Evolutionary conservation across 129 eudicot genomes (phyloP).

Genomic region (Helichrysum umbraculigerum): DNA sequence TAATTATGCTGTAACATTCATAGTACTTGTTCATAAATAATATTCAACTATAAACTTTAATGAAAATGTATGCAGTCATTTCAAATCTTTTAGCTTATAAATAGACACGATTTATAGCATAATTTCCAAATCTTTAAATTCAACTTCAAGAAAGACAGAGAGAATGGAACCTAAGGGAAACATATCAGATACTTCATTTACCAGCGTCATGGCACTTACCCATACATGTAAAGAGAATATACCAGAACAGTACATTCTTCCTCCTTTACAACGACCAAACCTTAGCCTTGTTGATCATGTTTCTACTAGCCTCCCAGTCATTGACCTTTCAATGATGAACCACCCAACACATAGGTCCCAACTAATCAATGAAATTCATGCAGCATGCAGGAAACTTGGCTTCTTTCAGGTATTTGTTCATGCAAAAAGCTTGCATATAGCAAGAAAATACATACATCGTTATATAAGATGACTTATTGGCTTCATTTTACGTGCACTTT

Average conservation of each 20-base stretch:
- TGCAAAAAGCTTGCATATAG: not conserved
- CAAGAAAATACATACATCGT: constrained; percentile 12
- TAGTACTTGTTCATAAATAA: constrained; percentile 25
- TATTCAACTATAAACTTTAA: constrained; percentile 20
- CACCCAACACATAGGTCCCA: constrained; percentile 43
- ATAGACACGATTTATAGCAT: constrained; percentile 18
- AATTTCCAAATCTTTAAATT: constrained; percentile 7
- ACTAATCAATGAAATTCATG: constrained; percentile 36
- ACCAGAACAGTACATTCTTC: constrained; percentile 51
- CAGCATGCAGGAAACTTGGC: constrained; percentile 66
- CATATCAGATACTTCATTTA: constrained; percentile 38
- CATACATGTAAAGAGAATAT: constrained; percentile 38
- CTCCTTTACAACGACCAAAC: constrained; percentile 49
- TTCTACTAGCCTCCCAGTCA: constrained; percentile 39
- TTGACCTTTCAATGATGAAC: constrained; percentile 49
- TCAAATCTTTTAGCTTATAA: constrained; percentile 34
- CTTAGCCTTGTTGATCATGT: constrained; percentile 7
- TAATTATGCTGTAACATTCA: constrained; percentile 24
- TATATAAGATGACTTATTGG: constrained; percentile 15
- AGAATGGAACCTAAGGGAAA: constrained; percentile 40
- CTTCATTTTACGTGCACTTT: constrained; percentile 19
- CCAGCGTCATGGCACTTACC: constrained; percentile 49
- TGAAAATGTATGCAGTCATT: constrained; percentile 1
- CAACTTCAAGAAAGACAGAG: constrained; percentile 6
- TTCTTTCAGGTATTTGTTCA: constrained; percentile 56